A percentile compares a stretch with the other conserved stretches of the same genome.
phyloP scores from a whole-genome alignment of 345 rosid species.

The Eucalyptus erythrocorys region DNA sequence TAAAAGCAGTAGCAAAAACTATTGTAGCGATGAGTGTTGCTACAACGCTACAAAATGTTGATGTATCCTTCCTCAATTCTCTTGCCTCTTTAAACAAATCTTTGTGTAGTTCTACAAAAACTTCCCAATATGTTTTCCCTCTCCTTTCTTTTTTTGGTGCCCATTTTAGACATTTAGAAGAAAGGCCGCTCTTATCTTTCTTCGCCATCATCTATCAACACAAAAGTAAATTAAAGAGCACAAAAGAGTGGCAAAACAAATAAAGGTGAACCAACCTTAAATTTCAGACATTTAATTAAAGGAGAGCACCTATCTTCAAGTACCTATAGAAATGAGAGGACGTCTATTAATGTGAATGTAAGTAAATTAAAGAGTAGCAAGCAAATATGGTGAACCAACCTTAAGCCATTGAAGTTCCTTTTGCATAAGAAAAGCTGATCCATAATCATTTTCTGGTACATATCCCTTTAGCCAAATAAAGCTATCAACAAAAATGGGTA shows the following conservation, averaged over 20 bases:
- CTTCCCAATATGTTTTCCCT: background rate
- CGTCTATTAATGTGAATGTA: background rate
- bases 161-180: background rate
- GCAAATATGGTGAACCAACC: background rate
- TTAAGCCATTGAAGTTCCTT: background rate
- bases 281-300: background rate
- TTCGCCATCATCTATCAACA: background rate
- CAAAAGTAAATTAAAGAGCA: background rate
- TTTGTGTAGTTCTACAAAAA: background rate
- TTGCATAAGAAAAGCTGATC: too few species aligned
- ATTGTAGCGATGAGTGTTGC: background rate
- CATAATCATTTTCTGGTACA: too few species aligned
- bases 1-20: background rate
- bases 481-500: too few species aligned
- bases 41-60: background rate
- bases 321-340: background rate
- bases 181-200: background rate
- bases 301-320: background rate
- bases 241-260: background rate
- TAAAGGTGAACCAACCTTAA: background rate
- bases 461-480: too few species aligned
- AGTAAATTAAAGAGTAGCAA: background rate
- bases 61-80: background rate
- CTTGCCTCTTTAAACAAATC: background rate
- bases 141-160: background rate